These are phyloP conservation scores for Vickermania spadyakhi DNA, from an alignment of 208 protist species.

Conservation along the genomic window DNA sequence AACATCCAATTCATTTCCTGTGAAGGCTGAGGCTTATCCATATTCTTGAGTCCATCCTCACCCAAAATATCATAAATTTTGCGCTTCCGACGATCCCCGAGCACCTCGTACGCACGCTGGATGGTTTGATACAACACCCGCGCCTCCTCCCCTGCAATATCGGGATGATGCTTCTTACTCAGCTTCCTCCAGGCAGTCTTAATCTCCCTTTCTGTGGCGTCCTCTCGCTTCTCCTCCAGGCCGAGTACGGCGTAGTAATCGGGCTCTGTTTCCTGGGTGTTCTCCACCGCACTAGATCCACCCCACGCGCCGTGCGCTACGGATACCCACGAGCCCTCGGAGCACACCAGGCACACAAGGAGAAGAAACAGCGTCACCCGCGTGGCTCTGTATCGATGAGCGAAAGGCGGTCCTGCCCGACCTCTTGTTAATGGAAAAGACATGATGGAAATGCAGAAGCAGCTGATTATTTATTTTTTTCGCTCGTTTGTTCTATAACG, in stretches of 20 bases:
- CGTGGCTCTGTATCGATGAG: too few relatives aligned
- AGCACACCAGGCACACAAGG: too few relatives aligned
- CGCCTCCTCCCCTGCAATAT: constrained; percentile 31
- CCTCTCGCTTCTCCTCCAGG: constrained; percentile 35
- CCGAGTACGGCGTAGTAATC: constrained; percentile 43
- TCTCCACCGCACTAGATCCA: too few relatives aligned
- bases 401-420: too few relatives aligned
- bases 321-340: too few relatives aligned
- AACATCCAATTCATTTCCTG: constrained; percentile 23
- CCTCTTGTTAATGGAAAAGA: too few relatives aligned
- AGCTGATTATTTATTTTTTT: too few relatives aligned
- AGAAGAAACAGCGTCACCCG: too few relatives aligned
- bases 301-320: too few relatives aligned
- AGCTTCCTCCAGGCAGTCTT: constrained; percentile 31
- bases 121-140: constrained; percentile 44
- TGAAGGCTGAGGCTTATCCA: constrained; percentile 24
- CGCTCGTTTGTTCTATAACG: too few relatives aligned
- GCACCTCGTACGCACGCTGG: constrained; percentile 69
- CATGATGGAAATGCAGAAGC: too few relatives aligned
- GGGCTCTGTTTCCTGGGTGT: too few relatives aligned
- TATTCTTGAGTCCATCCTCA: constrained; percentile 37
- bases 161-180: constrained; percentile 40
- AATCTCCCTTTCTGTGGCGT: constrained; percentile 43
- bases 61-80: constrained; percentile 75
- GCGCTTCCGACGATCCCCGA: constrained; percentile 47